Evolutionary conservation across 2,329 filamentous ascomycete species (phyloP), one percentile per base, ranked within the genome.

Genomic region (Diaporthe sp.): DNA sequence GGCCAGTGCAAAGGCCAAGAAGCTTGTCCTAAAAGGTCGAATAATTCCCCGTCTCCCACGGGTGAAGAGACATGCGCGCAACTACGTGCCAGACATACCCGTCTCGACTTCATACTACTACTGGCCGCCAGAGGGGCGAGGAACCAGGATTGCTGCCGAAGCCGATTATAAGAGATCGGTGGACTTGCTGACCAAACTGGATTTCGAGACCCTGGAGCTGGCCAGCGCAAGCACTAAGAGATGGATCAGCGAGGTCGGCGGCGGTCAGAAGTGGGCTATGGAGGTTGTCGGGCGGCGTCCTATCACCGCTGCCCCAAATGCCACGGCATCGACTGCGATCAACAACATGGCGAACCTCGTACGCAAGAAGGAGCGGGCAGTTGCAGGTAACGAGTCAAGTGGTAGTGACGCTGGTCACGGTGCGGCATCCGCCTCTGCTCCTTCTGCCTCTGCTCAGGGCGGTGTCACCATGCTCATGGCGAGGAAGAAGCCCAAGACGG

Each of bases 111-210:
- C 88, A 0, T 92, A 94, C 80, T 95, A 93, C 80, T 85, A 84
- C 72, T 95, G 93, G 93, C 91, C 91, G 0, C 78, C 84, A 0
- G 84, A 87, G 30, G 92, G 91, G 4, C 87, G 93, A 19, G 93
- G 93, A 0, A 87, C 90, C 66, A 86, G 90, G 25, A 86, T 94
- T 15, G 87, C 95, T 4, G 87, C 90, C 17, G 90, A 93, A 30
- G 84, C 86, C 35, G 87, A 89, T 66, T 95, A 95, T 83, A 91
- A 91, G 76, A 89, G 93, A 15, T 89, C 91, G 12, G 87, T 91
- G 28, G 93, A 95, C 77, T 84, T 95, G 13, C 86, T 97, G 0
- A 87, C 96, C 7, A 90, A 93, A 74, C 89, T 95, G 0, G 93
- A 95, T 81, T 97, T 97, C 82, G 87, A 90, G 1, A 92, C 89